Conservation (phyloP, 2,329 filamentous ascomycete species). For the Escovopsis weberi region DNA sequence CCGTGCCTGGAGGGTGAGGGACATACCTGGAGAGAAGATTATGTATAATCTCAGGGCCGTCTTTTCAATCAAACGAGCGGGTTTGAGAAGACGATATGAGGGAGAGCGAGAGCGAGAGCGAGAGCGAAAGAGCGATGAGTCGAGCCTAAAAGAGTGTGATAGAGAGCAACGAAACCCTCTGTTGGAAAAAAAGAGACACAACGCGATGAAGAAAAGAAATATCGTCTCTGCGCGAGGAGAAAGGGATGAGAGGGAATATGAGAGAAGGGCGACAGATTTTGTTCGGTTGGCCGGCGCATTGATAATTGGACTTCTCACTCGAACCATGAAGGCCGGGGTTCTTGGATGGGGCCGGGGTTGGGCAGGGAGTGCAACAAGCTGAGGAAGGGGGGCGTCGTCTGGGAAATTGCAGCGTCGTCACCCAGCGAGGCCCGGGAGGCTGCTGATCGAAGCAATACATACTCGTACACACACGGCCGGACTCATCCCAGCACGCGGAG, state of each 20-base stretch:
- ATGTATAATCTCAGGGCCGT: not conserved
- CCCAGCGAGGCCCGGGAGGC: not conserved
- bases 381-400: not conserved
- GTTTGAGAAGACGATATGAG: slow-evolving; percentile 4
- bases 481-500: not conserved
- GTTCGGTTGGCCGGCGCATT: not conserved
- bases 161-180: slow-evolving; percentile 37
- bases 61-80: not conserved
- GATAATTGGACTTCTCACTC: not conserved
- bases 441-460: too few species aligned
- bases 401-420: not conserved
- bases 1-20: too few species aligned
- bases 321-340: not conserved
- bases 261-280: not conserved
- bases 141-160: slow-evolving; percentile 37
- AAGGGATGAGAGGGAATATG: slow-evolving; percentile 1
- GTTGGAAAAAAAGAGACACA: slow-evolving; percentile 29
- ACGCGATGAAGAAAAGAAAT: slow-evolving; percentile 16
- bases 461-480: too few species aligned
- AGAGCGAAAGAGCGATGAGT: slow-evolving; percentile 15
- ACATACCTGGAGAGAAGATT: too few species aligned
- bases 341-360: not conserved
- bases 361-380: not conserved
- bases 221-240: slow-evolving; percentile 10
- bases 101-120: slow-evolving; percentile 16